A percentile compares a stretch with the other conserved stretches of the same genome.
Conservation (phyloP, 495 filamentous ascomycete genomes). For the Aspergillus heteromorphus region DNA sequence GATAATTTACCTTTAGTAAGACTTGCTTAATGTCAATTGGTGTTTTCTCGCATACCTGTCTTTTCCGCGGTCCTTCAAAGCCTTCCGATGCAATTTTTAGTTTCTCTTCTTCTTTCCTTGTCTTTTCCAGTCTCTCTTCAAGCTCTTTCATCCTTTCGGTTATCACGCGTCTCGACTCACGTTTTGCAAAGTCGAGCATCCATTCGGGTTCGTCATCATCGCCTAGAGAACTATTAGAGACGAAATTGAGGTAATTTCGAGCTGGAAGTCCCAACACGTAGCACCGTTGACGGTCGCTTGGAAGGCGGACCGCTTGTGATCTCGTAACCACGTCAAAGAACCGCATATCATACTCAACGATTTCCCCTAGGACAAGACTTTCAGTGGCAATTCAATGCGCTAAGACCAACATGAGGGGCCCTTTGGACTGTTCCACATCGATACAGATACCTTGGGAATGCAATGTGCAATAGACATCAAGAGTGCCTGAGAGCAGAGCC, state of each 20-base stretch:
- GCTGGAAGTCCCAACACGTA: conserved; percentile 23
- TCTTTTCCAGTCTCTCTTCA: conserved; percentile 61
- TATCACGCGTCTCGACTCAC: conserved; percentile 62
- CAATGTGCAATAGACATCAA: neutral
- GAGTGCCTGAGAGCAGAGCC: neutral
- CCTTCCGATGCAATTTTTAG: conserved; percentile 45
- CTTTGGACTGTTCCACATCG: neutral
- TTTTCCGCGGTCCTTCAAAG: conserved; percentile 44
- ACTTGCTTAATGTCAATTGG: neutral
- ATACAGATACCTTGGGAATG: neutral
- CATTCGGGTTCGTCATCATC: conserved; percentile 81
- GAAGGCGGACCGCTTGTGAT: conserved; percentile 66
- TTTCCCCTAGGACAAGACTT: conserved; percentile 62
- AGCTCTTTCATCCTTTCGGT: conserved; percentile 61
- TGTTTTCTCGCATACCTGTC: conserved; percentile 34
- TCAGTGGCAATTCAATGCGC: neutral
- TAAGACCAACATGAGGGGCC: neutral
- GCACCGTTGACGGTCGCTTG: conserved; percentile 43
- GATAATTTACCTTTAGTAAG: conserved; percentile 1
- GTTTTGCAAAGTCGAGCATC: conserved; percentile 72
- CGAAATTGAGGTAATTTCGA: neutral
- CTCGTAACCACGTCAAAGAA: conserved; percentile 87
- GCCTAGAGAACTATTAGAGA: conserved; percentile 17
- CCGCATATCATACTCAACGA: conserved; percentile 92
- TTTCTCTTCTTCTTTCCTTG: conserved; percentile 63